Evolutionary conservation across 345 rosid genomes (phyloP), one percentile per base, ranked within the genome.

Genomic region (Mercurialis annua): DNA sequence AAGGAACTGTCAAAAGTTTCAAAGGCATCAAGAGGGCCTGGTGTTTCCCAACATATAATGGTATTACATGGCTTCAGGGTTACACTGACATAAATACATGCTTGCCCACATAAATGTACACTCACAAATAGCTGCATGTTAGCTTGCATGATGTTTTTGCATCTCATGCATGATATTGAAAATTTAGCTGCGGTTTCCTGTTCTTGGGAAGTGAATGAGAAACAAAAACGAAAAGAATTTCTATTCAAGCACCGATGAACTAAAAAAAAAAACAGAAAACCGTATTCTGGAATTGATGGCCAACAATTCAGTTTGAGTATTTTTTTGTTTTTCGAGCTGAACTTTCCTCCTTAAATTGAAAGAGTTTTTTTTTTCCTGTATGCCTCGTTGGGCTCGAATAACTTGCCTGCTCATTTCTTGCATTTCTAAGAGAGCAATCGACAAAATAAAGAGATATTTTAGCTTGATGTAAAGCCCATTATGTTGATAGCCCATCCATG

Each of bases 11-110:
- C 84, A 11, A 89, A 86, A 67, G 76, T 87, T 77, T 77, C 97
- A 21, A 82, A 84, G 84, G 77, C 81, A 55, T 79, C 89, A 55
- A 90, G 84, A 83, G 96, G 87, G 33, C 57, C 76, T 10, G 72
- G 76, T 65, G 72, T 75, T 75, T 84, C 94, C 49, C 96, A 87
- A 58, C 92, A 87, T 79, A 87, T 93, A 64, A 83, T 90, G 98
- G 98, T 90, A 90, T 33, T 62, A 40, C 17, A 4, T 73, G 26
- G 12, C 14, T 47, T 26, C 24, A 38, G 30, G n/a, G n/a, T n/a
- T n/a, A n/a, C n/a, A n/a, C n/a, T n/a, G n/a, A 38, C 27, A 38
- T 42, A 36, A 12, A 10, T 29, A 61, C n/a, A 24, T 61, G 33
- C 50, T 10, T 21, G 10, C 31, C 23, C 29, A 36, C 26, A 0